Base-by-base conservation (phyloP, 2,329 filamentous ascomycete genomes). In the Fusarium palustre region DNA sequence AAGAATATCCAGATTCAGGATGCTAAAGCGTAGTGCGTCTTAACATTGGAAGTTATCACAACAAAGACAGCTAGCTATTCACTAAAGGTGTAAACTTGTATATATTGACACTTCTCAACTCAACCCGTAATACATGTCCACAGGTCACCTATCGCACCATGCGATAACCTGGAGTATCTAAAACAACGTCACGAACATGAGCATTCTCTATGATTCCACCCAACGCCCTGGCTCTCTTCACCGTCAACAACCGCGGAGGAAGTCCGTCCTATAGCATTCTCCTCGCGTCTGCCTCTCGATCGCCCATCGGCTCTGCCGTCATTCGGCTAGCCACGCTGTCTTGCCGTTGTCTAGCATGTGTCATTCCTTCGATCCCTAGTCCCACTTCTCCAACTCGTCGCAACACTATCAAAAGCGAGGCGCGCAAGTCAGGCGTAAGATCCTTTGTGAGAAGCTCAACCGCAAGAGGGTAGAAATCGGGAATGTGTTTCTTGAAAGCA, bases 371-470 rank as follows among this genome's bases (percentile, higher is more conserved):
- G 53, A 89, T 87, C 5, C 87, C 88, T 1, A 91, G 77, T 20
- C 83, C 86, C 4, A 92, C 88, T 80, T 98, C 95, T 53, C 96
- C 97, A 2, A 98, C 91, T 38, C 94, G 86, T 71, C 91, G 86
- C 66, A 97, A 84, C 25, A 98, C 85, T 1, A 88, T 86, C 66
- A 97, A 90, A 42, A 99, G 84, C 2, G 92, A 91, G 12, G 88
- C 81, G 64, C 97, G 88, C 33, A 98, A 84, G 69, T 99, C 96
- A 3, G 86, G 78, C 13, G 90, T 92, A 71, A 97, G 86, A 70
- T 98, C 95, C 64, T 93, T 92, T 66, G 87, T 88, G 57, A 99
- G 83, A 18, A 99, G 82, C 55, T 97, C 94, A 0, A 98, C 89
- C 6, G 90, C 88, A 18, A 97, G 83, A 4, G 94, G 93, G 76